Conservation (phyloP, 306 rosid genomes). For the Erythrophleum fordii region DNA sequence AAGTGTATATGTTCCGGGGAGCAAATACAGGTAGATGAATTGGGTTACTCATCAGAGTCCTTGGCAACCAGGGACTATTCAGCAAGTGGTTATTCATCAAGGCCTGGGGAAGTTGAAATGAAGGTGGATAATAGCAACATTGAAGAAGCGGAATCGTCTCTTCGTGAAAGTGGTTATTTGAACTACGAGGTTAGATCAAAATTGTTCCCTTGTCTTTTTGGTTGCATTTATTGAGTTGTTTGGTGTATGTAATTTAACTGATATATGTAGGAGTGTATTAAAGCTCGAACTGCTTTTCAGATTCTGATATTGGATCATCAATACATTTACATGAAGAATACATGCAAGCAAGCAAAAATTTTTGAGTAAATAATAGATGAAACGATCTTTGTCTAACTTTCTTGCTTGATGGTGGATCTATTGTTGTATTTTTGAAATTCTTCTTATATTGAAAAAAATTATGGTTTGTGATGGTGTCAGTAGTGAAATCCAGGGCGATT, state of each 20-base stretch:
- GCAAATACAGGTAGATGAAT: constrained; percentile 61
- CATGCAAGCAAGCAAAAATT: background rate
- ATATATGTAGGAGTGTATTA: background rate
- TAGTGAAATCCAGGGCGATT: background rate
- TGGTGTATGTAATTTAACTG: background rate
- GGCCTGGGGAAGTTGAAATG: constrained; percentile 73
- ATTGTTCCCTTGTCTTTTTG: constrained; percentile 11
- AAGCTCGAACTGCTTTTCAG: background rate
- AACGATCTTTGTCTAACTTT: background rate
- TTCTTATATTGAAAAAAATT: background rate
- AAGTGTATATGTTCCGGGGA: constrained; percentile 81
- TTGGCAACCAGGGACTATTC: constrained; percentile 93
- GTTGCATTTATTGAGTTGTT: background rate
- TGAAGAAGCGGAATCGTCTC: constrained; percentile 93
- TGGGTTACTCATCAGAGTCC: constrained; percentile 77
- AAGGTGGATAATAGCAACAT: constrained; percentile 78
- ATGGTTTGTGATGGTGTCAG: background rate
- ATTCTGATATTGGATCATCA: background rate
- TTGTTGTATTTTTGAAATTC: background rate
- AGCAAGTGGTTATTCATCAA: constrained; percentile 82
- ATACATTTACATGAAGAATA: background rate
- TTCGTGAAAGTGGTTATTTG: constrained; percentile 91
- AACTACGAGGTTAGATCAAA: constrained; percentile 88
- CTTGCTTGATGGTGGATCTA: background rate
- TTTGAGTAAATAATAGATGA: background rate